Evolutionary conservation across 257 asterid genomes (phyloP).

Genomic region (Petunia secreta): DNA sequence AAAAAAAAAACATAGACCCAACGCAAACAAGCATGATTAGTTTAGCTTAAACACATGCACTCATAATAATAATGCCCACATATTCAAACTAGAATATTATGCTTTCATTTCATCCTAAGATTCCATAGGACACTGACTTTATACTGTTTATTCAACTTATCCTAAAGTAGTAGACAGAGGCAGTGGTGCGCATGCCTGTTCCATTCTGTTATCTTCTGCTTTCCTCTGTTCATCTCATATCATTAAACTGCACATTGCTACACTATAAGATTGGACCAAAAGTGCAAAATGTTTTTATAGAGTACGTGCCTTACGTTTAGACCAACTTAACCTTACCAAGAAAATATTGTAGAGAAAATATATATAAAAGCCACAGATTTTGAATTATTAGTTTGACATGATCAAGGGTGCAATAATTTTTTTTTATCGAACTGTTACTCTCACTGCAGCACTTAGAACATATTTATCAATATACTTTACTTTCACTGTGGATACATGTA

Average conservation of each 20-base stretch:
- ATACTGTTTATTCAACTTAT: conserved; percentile 15
- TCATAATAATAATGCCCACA: conserved; percentile 21
- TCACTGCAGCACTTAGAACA: too few species aligned
- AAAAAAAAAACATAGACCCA: neutral
- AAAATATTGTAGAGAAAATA: too few species aligned
- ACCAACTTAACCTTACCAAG: too few species aligned
- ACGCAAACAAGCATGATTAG: neutral
- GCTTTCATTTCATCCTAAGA: conserved; percentile 11
- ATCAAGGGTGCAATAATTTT: too few species aligned
- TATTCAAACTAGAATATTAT: neutral
- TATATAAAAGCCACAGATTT: too few species aligned
- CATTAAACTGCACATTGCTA: conserved; percentile 12
- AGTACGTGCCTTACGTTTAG: too few species aligned
- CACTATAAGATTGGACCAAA: neutral
- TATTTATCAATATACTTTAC: too few species aligned
- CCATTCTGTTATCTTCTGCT: conserved; percentile 11
- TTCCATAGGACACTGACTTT: conserved; percentile 11
- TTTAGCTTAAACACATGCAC: conserved; percentile 19
- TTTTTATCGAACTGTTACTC: too few species aligned
- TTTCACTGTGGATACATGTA: too few species aligned
- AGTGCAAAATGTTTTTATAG: neutral
- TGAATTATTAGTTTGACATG: too few species aligned
- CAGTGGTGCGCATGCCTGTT: conserved; percentile 27
- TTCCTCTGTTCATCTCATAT: neutral
- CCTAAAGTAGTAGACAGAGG: neutral